Base-by-base conservation (phyloP, 2,329 filamentous ascomycete genomes). In the Bipolaris cookei region DNA sequence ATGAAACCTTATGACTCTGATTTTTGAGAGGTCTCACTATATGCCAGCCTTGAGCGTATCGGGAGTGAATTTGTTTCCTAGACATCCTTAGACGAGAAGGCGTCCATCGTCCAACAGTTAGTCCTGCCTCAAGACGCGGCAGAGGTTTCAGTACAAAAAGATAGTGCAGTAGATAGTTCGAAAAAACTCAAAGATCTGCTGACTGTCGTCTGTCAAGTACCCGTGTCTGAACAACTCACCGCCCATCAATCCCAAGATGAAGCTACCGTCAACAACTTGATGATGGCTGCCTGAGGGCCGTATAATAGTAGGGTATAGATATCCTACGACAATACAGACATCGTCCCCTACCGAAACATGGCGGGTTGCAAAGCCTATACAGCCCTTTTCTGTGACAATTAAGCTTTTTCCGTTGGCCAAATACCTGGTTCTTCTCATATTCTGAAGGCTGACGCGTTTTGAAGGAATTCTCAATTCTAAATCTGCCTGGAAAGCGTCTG, bases 131-230 rank as follows among this genome's bases (percentile, higher is more conserved):
- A 5, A 18, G 25, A 20, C 30, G 44, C 20, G n/a, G 13, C 18
- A 14, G 30, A 37, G 13, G 13, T 35, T 23, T 37, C 16, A 14
- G 30, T 16, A 20, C 13, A 25, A 7, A 23, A 21, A 13, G 5
- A 6, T 25, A 13, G 32, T 8, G 6, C n/a, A 25, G 10, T 18
- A 3, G 32, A 13, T 38, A 5, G 6, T 10, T 28, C 37, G 41
- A 37, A 41, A 5, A 13, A 49, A 49, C 10, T 49, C 23, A 11
- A 49, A 41, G 11, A 39, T 49, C 16, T 49, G 46, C 34, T 41
- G 34, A 32, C 14, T 34, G 23, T 50, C 35, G 6, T 32, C 25
- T 16, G 47, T 50, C 37, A 50, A 41, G 10, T 14, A 16, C 18
- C 37, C 37, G 11, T 42, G 18, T 14, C 30, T 42, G 25, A 50